Percentiles rank a stretch among this genome's conserved stretches.
Conservation (phyloP, 2,329 filamentous ascomycete species). For the Microdochium trichocladiopsis region DNA sequence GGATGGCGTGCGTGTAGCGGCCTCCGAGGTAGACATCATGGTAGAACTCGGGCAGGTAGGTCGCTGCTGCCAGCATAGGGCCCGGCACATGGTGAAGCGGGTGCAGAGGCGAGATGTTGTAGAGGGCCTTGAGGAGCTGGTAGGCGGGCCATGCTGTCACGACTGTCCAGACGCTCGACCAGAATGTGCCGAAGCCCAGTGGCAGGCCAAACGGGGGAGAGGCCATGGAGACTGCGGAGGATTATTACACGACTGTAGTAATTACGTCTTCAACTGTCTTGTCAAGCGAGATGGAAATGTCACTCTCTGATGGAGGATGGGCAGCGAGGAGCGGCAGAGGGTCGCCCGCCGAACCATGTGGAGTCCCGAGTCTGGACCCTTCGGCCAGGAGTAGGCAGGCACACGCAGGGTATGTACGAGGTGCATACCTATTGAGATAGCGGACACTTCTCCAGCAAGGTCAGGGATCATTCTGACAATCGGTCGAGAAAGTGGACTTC, state of each 20-base stretch:
- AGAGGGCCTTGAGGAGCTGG: constrained; percentile 16
- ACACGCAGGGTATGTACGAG: neutral
- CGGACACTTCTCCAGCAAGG: neutral
- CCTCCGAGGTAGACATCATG: constrained; percentile 27
- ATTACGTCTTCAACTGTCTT: neutral
- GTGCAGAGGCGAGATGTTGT: constrained; percentile 30
- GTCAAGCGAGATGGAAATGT: neutral
- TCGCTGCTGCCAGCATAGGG: constrained; percentile 25
- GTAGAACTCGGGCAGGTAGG: constrained; percentile 28
- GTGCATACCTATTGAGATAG: neutral
- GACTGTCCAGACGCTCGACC: neutral
- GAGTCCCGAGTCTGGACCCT: neutral
- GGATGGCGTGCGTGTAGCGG: constrained; percentile 24
- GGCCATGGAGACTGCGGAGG: neutral
- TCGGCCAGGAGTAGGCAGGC: neutral
- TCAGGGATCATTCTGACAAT: neutral
- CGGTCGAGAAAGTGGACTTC: neutral
- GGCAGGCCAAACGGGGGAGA: neutral
- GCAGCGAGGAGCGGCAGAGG: neutral
- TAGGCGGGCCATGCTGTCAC: constrained; percentile 18
- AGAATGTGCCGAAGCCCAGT: neutral
- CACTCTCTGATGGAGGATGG: neutral
- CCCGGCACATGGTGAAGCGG: constrained; percentile 29
- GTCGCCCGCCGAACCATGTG: neutral
- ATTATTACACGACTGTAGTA: neutral